Conservation (phyloP, 768 basidiomycete genomes). For the Tulasnella sp. region DNA sequence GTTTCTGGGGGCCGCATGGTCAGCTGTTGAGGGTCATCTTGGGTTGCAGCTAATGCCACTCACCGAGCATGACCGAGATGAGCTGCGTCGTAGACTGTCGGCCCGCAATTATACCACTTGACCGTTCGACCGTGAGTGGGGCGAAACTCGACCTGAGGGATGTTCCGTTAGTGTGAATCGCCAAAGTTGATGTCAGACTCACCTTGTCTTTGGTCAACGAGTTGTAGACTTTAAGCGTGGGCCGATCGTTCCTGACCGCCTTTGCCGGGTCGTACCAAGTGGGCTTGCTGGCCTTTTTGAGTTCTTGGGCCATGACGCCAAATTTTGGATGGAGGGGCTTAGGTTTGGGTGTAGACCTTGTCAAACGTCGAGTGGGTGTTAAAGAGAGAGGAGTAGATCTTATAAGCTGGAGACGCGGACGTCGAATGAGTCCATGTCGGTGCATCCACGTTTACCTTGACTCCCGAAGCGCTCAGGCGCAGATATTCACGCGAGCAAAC, state of each 20-base stretch:
- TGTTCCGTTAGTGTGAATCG: neutral
- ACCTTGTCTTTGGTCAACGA: slow-evolving; percentile 89
- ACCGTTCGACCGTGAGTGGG: slow-evolving; percentile 49
- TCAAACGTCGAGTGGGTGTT: neutral
- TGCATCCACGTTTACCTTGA: slow-evolving; percentile 5
- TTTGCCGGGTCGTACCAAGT: slow-evolving; percentile 2
- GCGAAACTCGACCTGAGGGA: slow-evolving; percentile 57
- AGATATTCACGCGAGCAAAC: neutral
- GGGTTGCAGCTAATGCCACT: neutral
- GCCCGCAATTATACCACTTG: slow-evolving; percentile 99
- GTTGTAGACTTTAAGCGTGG: slow-evolving; percentile 77
- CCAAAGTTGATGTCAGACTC: slow-evolving; percentile 10
- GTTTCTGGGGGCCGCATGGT: slow-evolving; percentile 43
- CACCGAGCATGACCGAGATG: slow-evolving; percentile 99
- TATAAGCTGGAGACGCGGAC: neutral
- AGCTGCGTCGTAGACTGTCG: slow-evolving; percentile 95
- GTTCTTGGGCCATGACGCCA: slow-evolving; percentile 3
- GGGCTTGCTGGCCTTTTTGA: slow-evolving; percentile 4
- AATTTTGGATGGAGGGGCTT: neutral
- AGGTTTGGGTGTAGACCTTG: neutral
- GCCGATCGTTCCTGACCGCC: slow-evolving; percentile 34
- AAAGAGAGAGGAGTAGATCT: neutral
- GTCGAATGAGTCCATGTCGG: neutral
- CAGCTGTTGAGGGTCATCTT: neutral
- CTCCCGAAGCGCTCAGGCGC: neutral